phyloP scores from a whole-genome alignment of 495 filamentous ascomycete species.

The Penicillium mononematosum region DNA sequence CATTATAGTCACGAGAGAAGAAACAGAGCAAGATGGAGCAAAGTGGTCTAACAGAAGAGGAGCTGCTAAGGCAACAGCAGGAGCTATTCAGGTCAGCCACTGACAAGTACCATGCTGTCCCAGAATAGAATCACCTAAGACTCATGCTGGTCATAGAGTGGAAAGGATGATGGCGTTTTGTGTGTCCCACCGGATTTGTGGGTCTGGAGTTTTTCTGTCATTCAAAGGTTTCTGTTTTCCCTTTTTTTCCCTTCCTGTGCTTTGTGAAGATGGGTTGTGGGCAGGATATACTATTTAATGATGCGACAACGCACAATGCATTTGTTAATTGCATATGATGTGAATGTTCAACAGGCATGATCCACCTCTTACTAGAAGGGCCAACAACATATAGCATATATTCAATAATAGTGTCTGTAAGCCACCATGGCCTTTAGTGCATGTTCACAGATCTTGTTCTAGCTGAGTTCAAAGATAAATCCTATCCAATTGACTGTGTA shows the following conservation, averaged over 20 bases:
- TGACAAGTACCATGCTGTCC: conserved; percentile 64
- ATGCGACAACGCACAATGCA: conserved; percentile 11
- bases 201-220: conserved; percentile 28
- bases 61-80: conserved; percentile 83
- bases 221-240: conserved; percentile 18
- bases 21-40: conserved; percentile 95
- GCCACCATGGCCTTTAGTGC: background rate
- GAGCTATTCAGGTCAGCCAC: conserved; percentile 84
- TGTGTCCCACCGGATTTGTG: conserved; percentile 8
- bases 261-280: background rate
- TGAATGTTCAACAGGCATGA: background rate
- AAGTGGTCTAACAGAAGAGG: conserved; percentile 84
- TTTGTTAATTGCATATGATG: conserved; percentile 11
- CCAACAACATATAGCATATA: background rate
- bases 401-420: background rate
- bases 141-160: conserved; percentile 44
- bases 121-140: conserved; percentile 33
- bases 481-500: background rate
- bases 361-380: background rate
- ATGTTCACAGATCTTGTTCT: background rate
- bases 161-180: conserved; percentile 27
- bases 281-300: conserved; percentile 15
- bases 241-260: background rate
- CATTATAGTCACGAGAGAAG: conserved; percentile 80
- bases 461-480: background rate